Base-by-base conservation (phyloP, 2,329 filamentous ascomycete genomes). In the Zopfia rhizophila region DNA sequence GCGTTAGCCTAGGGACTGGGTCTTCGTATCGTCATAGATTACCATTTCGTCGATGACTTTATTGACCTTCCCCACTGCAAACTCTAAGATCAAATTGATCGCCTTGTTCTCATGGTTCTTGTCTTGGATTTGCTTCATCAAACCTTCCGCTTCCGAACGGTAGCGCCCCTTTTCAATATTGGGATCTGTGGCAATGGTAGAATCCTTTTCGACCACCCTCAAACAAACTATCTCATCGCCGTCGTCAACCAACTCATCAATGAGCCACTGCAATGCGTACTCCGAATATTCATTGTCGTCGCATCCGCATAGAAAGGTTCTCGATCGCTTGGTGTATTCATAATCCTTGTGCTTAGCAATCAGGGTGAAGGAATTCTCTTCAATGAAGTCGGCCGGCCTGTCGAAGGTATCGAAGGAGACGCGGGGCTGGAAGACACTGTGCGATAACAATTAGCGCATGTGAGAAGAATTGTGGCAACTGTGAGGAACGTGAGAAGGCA, bases 181-280 rank as follows among this genome's bases (percentile, higher is more conserved):
- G 8, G 75, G 72, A 49, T 86, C 84, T 45, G 78, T 82, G 27
- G 83, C 82, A 52, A 88, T 82, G 39, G 87, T 88, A 38, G 86
- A 82, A 54, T 93, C 89, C 66, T 90, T 92, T 65, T 96, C 91
- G 30, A 96, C 83, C 2, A 96, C 92, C 39, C 90, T 83, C 36
- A 97, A 82, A 72, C 92, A 97, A 7, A 97, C 89, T 45, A 97
- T 87, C 72, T 96, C 91, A 66, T 97, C 92, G 13, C 92, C 91
- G 63, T 96, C 92, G 61, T 96, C 91, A 28, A 96, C 90, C 44
- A 96, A 80, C 73, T 96, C 91, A 61, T 95, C 90, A 27, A 97
- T 83, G 38, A 96, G 80, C 91, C 91, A 97, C 71, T 95, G 90
- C 13, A 97, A 78, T 12, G 92, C 92, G 72, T 93, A 94, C 53